Base-by-base conservation (phyloP, 371 early-diverging fungal species). In the Fennellomyces sp. region DNA sequence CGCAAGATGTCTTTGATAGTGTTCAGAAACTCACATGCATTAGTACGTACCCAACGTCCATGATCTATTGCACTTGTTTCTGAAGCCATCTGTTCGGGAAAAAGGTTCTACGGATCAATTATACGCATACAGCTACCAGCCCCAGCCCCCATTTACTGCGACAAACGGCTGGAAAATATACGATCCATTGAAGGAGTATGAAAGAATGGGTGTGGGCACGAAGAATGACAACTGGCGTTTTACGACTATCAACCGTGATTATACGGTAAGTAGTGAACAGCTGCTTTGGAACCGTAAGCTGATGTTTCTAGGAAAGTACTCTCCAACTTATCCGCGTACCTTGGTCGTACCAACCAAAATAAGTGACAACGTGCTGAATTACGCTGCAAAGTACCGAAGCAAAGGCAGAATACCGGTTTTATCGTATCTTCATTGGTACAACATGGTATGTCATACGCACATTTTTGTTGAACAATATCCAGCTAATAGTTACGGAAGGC, bases 341-440 rank as follows among this genome's bases (percentile, higher is more conserved):
- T 71, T 98, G 30, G 94, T 86, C 0, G 96, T 97, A 5, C 98
- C 98, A 3, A 56, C 80, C 5, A 88, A 85, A 60, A 94, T 98
- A 54, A 94, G 93, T 66, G 98, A 98, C 72, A 88, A 87, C 33
- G 91, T 91, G 8, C 68, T 98, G 54, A 87, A 85, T 30, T 90
- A 97, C 72, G 97, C 96, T 12, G 91, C 88, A 15, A 91, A 91
- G 72, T 95, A 95, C 64, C 85, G 98, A 61, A 94, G 94, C 75
- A 96, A 95, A 72, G 82, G 81, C 4, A 81, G 98, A 35, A 88
- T 98, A 48, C 98, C 98, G 2, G 93, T 88, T 3, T 72, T 98
- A 27, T 89, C 91, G 47, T 97, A 96, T 75, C 65, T 95, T 28
- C 95, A 97, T 64, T 80, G 85, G 75, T 75, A 84, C n/a, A 94